A percentile compares a stretch with the other conserved stretches of the same genome.
phyloP scores from a whole-genome alignment of 768 basidiomycete species.

The Naganishia randhawae region DNA sequence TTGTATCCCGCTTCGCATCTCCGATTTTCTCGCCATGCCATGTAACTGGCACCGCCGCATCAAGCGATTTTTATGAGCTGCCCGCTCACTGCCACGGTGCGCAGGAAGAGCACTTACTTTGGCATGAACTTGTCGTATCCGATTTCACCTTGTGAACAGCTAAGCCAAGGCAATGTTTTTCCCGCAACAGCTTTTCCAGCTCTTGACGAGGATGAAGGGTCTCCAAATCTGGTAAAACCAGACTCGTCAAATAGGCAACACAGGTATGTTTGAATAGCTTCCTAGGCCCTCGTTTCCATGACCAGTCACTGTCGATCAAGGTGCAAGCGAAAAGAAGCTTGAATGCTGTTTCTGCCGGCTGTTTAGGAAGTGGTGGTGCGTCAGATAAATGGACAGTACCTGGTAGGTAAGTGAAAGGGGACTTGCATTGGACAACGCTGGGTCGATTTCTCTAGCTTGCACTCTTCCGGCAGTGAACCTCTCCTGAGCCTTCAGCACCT shows the following conservation, averaged over 20 bases:
- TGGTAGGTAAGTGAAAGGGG: background rate
- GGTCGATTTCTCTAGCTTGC: background rate
- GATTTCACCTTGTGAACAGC: background rate
- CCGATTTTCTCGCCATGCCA: background rate
- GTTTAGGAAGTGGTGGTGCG: background rate
- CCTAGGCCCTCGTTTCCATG: constrained; percentile 2
- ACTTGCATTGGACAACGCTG: background rate
- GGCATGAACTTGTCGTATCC: too few relatives aligned
- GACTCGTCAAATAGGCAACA: background rate
- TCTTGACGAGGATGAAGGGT: constrained; percentile 16
- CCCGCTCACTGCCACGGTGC: background rate
- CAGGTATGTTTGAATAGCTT: background rate
- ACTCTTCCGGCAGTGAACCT: background rate
- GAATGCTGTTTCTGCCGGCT: background rate
- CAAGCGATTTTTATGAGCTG: background rate
- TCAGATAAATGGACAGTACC: background rate
- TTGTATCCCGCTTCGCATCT: background rate
- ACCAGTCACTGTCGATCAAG: constrained; percentile 13
- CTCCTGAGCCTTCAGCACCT: background rate
- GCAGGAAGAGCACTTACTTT: background rate
- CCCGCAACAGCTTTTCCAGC: background rate
- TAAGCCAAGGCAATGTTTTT: background rate
- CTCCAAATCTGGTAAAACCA: background rate
- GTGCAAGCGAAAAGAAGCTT: background rate
- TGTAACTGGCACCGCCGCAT: background rate